A percentile compares a stretch with the other conserved stretches of the same genome.
Conservation (phyloP, 2,329 filamentous ascomycete genomes). For the Fusarium dimerum region DNA sequence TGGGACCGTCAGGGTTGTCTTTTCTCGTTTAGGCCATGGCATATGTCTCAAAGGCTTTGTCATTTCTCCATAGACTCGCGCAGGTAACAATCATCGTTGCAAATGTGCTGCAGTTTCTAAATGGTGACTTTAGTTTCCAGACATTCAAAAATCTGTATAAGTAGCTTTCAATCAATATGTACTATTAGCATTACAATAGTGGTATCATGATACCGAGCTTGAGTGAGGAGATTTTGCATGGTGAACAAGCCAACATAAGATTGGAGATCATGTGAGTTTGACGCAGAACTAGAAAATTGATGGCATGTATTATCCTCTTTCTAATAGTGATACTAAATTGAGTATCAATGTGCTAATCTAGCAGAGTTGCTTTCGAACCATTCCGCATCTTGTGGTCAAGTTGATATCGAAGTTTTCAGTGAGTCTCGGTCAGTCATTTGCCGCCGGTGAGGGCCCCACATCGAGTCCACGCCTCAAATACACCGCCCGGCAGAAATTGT, state of each 20-base stretch:
- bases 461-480: constrained; percentile 10
- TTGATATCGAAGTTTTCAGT: background rate
- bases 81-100: constrained; percentile 34
- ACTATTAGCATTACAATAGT: constrained; percentile 2
- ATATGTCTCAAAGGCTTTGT: constrained; percentile 32
- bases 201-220: background rate
- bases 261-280: too few species aligned
- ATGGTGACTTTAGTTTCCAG: constrained; percentile 17
- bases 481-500: constrained; percentile 44
- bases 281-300: too few species aligned
- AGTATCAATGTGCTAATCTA: too few species aligned
- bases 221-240: background rate
- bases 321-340: too few species aligned
- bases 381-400: too few species aligned
- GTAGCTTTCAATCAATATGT: constrained; percentile 26
- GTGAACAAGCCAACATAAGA: too few species aligned
- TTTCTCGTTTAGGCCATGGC: constrained; percentile 22
- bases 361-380: too few species aligned
- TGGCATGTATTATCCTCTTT: too few species aligned
- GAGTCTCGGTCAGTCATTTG: constrained; percentile 3
- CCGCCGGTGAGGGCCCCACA: constrained; percentile 10
- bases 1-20: constrained; percentile 18
- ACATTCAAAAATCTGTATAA: constrained; percentile 24
- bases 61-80: constrained; percentile 36
- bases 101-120: constrained; percentile 21